A percentile compares a stretch with the other conserved stretches of the same genome.
phyloP scores from a whole-genome alignment of 179 eudicot species.

The Beta lomatogona region DNA sequence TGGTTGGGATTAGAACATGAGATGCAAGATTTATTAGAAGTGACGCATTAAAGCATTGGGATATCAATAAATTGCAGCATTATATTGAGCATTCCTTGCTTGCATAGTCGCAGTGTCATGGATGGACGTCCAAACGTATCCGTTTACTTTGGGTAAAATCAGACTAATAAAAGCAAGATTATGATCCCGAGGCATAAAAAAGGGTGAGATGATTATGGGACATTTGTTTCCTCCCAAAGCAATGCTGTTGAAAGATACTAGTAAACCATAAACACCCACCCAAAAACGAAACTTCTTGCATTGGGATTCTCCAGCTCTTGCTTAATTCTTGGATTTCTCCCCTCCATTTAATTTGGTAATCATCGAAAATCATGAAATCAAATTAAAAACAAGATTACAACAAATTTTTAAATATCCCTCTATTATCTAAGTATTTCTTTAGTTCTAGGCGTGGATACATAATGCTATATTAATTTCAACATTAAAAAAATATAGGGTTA shows the following conservation, averaged over 20 bases:
- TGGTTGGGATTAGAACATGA: too few species aligned
- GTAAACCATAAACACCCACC: constrained; percentile 15
- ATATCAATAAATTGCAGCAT: not conserved
- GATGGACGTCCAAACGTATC: not conserved
- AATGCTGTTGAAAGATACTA: constrained; percentile 32
- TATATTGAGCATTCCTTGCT: too few species aligned
- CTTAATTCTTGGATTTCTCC: constrained; percentile 13
- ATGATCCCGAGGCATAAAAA: constrained; percentile 44
- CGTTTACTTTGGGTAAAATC: constrained; percentile 2
- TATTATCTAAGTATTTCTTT: too few species aligned
- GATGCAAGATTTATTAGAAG: too few species aligned
- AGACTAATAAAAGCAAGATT: constrained; percentile 7
- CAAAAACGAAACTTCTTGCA: constrained; percentile 9
- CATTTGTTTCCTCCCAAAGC: constrained; percentile 51
- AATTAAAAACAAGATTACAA: not conserved
- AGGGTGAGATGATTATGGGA: constrained; percentile 23
- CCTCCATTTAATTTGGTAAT: not conserved
- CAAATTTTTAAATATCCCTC: too few species aligned
- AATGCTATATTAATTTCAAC: too few species aligned
- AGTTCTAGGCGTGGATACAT: too few species aligned
- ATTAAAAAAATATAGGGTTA: too few species aligned
- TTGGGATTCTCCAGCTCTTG: constrained; percentile 19
- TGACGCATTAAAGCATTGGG: not conserved
- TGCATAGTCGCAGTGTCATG: not conserved
- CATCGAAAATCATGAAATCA: not conserved